phyloP scores from a whole-genome alignment of 2,329 filamentous ascomycete species.

The Dryadomyces quercus-mongolicae region DNA sequence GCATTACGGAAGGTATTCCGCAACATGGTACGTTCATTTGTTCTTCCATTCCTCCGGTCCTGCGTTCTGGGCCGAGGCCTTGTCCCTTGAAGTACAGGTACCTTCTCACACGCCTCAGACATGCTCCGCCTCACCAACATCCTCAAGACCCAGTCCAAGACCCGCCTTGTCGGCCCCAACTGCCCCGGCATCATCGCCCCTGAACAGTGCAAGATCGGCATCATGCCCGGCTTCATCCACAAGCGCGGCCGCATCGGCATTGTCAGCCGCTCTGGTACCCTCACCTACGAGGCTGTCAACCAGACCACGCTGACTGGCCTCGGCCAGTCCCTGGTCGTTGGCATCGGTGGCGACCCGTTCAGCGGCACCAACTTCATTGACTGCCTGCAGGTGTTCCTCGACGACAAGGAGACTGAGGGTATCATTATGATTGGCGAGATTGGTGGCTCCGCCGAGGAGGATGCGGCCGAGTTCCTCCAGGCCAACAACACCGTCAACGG shows the following conservation, averaged over 20 bases:
- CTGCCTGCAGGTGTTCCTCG: slow-evolving; percentile 92
- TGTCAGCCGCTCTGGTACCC: slow-evolving; percentile 92
- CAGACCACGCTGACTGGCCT: slow-evolving; percentile 96
- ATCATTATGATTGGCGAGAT: slow-evolving; percentile 99
- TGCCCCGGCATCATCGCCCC: slow-evolving; percentile 93
- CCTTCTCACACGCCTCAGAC: slow-evolving; percentile 39
- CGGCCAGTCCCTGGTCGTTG: slow-evolving; percentile 94
- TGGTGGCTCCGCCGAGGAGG: slow-evolving; percentile 93
- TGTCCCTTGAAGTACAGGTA: not conserved
- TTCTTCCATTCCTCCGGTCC: not conserved
- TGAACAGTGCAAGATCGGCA: slow-evolving; percentile 99
- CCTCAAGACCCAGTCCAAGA: slow-evolving; percentile 95
- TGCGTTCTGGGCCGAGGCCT: too few relatives aligned
- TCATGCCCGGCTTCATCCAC: slow-evolving; percentile 99
- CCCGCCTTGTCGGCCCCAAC: slow-evolving; percentile 91
- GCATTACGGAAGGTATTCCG: slow-evolving; percentile 95
- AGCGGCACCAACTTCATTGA: slow-evolving; percentile 99
- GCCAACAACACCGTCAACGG: slow-evolving; percentile 76
- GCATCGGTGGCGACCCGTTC: slow-evolving; percentile 97
- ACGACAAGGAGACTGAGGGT: slow-evolving; percentile 92
- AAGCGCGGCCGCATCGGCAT: slow-evolving; percentile 98
- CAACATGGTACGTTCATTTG: slow-evolving; percentile 65
- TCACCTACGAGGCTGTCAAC: slow-evolving; percentile 99
- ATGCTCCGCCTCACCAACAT: slow-evolving; percentile 99
- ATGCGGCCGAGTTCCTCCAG: slow-evolving; percentile 92